Conservation (phyloP, 129 eudicot genomes). For the Pittosporum tobira region DNA sequence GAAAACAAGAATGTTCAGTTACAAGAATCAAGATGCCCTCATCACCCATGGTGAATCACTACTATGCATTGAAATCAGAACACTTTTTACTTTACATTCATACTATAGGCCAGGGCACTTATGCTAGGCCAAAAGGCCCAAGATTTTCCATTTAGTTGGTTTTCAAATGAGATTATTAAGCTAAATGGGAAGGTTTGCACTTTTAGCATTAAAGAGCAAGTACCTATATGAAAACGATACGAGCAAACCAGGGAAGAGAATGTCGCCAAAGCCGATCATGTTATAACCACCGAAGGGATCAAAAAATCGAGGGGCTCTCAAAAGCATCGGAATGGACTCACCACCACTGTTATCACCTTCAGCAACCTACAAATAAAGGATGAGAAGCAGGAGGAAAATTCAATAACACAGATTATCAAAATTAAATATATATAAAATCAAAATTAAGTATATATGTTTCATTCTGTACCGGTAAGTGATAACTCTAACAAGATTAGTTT, state of each 20-base stretch:
- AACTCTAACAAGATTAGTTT: background rate
- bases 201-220: background rate
- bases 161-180: background rate
- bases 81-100: background rate
- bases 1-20: slow-evolving; percentile 5
- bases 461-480: background rate
- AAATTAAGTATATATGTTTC: background rate
- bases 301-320: slow-evolving; percentile 63
- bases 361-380: slow-evolving; percentile 59
- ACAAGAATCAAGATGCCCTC: background rate
- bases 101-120: background rate
- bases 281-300: slow-evolving; percentile 89
- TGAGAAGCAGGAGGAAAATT: background rate
- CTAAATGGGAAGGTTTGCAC: background rate
- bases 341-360: slow-evolving; percentile 76
- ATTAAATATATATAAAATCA: background rate
- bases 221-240: slow-evolving; percentile 75
- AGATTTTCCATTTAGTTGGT: background rate
- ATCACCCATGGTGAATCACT: background rate
- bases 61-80: background rate
- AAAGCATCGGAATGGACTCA: slow-evolving; percentile 91
- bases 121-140: background rate
- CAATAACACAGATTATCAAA: background rate
- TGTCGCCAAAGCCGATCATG: slow-evolving; percentile 90
- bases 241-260: slow-evolving; percentile 87